These are phyloP conservation scores for Prunus padus DNA, from an alignment of 306 rosid species.

Conservation along the genomic window DNA sequence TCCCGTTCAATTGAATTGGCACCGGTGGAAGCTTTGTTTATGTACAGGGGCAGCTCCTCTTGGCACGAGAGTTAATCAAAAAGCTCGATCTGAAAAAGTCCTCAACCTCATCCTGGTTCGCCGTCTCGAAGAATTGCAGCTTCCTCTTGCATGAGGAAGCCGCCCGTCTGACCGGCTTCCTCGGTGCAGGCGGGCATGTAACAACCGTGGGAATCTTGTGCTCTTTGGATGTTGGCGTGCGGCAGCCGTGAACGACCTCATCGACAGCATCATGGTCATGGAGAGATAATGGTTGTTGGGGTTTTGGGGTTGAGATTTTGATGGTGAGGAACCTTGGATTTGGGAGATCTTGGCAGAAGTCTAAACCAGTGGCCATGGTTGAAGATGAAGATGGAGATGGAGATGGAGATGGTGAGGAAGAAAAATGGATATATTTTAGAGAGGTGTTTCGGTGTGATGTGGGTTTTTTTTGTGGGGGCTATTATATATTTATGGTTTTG, in stretches of 20 bases:
- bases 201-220: constrained; percentile 39
- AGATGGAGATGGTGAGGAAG: background rate
- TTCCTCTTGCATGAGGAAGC: constrained; percentile 43
- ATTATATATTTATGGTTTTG: background rate
- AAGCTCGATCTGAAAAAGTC: constrained; percentile 41
- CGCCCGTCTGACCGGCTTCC: constrained; percentile 34
- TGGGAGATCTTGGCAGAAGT: constrained; percentile 39
- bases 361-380: constrained; percentile 49
- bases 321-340: constrained; percentile 24
- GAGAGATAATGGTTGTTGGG: background rate
- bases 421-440: background rate
- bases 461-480: constrained; percentile 8
- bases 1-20: background rate
- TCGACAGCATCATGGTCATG: background rate
- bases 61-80: constrained; percentile 9
- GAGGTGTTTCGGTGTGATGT: background rate
- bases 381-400: background rate
- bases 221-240: constrained; percentile 45
- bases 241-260: constrained; percentile 20
- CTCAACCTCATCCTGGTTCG: constrained; percentile 43
- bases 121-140: constrained; percentile 48
- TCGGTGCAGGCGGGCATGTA: constrained; percentile 56
- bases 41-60: constrained; percentile 47
- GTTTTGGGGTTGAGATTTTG: constrained; percentile 20
- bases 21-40: constrained; percentile 10